Evolutionary conservation across 2,329 filamentous ascomycete species (phyloP), one percentile per base, ranked within the genome.

Genomic region (Teratosphaeria epicoccoides): DNA sequence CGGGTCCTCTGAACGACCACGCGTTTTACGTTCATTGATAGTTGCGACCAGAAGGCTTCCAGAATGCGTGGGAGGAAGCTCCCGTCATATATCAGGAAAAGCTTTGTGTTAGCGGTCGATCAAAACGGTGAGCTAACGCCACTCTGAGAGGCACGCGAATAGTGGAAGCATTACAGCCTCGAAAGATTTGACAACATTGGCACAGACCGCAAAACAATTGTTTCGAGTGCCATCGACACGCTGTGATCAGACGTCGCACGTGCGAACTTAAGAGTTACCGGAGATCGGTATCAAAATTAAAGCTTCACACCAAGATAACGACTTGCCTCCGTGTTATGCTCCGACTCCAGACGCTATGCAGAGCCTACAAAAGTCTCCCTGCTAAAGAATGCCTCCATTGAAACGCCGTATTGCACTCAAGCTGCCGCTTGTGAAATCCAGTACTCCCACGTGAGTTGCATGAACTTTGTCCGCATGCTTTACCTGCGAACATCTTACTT

Each of bases 401-500:
- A 20, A 22, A 37, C 29, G 29, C 29, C 14, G 29, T 37, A 6
- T 14, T 37, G 29, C 29, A 6, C 17, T 2, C 14, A 14, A 14
- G 11, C 29, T 37, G 29, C 10, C 2, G n/a, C n/a, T 17, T 17
- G 9, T 6, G 10, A 17, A 17, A 4, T 20, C 37, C 14, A 43
- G 47, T 47, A 14, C 10, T n/a, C 17, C 24, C 28, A 7, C 47
- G 45, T 11, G 25, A 40, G 24, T 14, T 40, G 29, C 24, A 29
- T 47, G 4, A 17, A 17, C n/a, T 17, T 20, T 17, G 6, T 40
- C n/a, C 2, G n/a, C 17, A 40, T n/a, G 9, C 14, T 7, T 17
- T 7, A 17, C 33, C 20, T 40, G 14, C 33, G 7, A 17, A 40
- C 20, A 17, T 40, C 33, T 54, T 62, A 66, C 57, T 68, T 70